Base-by-base conservation (phyloP, 495 filamentous ascomycete genomes). In the Penicillium roqueforti region DNA sequence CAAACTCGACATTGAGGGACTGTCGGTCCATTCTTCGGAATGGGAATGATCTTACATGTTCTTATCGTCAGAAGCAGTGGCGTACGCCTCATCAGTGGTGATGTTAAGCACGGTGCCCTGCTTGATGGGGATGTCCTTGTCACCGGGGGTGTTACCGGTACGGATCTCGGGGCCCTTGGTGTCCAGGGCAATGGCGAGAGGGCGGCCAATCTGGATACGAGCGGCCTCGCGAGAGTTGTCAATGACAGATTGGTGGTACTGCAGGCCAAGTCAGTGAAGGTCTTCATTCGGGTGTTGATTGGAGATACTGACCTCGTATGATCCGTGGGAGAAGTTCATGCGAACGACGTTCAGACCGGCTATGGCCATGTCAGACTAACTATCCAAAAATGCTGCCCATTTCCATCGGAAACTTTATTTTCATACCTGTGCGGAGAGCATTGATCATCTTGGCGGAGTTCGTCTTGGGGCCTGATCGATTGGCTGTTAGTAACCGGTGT, bases 241-340 rank as follows among this genome's bases (percentile, higher is more conserved):
- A 63, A 98, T 96, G 62, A 98, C 93, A 39, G 89, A 92, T 77
- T 97, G 87, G 71, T 92, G 89, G 72, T 95, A 95, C 80, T 81
- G 53, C 20, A 38, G 10, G 32, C 19, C 56, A 26, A 47, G 48
- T 67, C 56, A 65, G 41, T 43, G 25, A 20, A 19, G 16, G 19
- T 19, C 23, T 39, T 18, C 47, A 18, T 44, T 44, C 38, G 47
- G 36, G 22, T 14, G 18, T 34, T 47, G 41, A 22, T 41, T 58
- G 62, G 68, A 64, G 47, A 64, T 64, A 61, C 69, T 57, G 67
- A 86, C 83, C 74, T 95, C 92, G 73, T 98, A 91, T 60, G 88
- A 87, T 62, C 93, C 93, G 72, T 98, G 93, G 58, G 92, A 97
- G 73, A 97, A 98, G 84, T 98, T 98, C 91, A 96, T 95, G 71